These are phyloP conservation scores for Rhizopogon rudus DNA, from an alignment of 768 basidiomycete species.

Conservation along the genomic window DNA sequence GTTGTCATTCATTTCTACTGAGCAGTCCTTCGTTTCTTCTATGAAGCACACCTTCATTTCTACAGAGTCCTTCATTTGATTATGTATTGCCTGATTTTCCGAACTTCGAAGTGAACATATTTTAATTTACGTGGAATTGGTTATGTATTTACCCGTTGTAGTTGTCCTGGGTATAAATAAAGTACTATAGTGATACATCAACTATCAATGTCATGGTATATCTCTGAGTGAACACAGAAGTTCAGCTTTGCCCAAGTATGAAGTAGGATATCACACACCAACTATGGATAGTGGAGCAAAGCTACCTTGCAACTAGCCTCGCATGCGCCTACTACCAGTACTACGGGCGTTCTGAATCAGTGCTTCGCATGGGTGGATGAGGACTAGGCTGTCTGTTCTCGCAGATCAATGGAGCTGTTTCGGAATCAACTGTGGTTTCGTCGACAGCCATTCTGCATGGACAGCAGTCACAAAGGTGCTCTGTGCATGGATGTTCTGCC, in stretches of 20 bases:
- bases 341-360: background rate
- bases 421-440: background rate
- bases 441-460: constrained; percentile 3
- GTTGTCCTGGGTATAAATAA: background rate
- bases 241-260: background rate
- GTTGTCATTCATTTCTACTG: background rate
- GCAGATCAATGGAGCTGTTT: constrained; percentile 17
- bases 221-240: background rate
- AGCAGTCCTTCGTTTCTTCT: no score
- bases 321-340: background rate
- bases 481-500: constrained; percentile 19
- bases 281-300: no score
- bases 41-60: no score
- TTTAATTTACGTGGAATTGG: no score
- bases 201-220: background rate
- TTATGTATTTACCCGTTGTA: background rate
- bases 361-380: constrained; percentile 20
- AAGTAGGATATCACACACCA: background rate
- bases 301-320: background rate
- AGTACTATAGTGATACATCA: background rate
- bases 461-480: constrained; percentile 19
- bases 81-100: no score
- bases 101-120: background rate
- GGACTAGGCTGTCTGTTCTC: constrained; percentile 15
- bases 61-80: no score